Base-by-base conservation (phyloP, 208 protist genomes). In the Leishmania martiniquensis region DNA sequence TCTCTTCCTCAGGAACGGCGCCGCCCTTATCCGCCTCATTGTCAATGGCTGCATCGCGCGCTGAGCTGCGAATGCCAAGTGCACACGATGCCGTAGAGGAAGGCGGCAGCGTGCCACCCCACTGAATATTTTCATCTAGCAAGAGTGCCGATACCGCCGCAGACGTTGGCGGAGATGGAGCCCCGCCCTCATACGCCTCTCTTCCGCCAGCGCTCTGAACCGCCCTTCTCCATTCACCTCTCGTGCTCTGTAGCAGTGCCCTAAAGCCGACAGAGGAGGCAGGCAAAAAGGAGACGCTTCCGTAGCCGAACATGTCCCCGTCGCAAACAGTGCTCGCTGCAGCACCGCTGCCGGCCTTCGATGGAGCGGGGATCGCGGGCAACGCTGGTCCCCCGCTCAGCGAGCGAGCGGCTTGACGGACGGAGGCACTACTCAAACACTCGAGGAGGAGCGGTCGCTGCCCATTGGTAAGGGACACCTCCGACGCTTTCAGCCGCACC, bases 401-500 rank as follows among this genome's bases (percentile, higher is more conserved):
- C 29, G 51, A 22, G 59, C 70, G 68, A 44, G 65, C 44, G 20
- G 75, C 25, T 68, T 75, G 62, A 1, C 66, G 77, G 4, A 78
- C n/a, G 12, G 59, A 63, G 34, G 22, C 37, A 70, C 82, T 73
- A 15, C 76, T 68, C 32, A 81, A 67, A 1, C 67, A 62, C 32
- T 78, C 76, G 1, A 81, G 55, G 5, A 78, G 25, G 37, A 85
- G 60, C 2, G 72, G 81, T 37, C 76, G 76, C 57, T 85, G 63
- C 5, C 76, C 71, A 17, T 80, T 62, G 5, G 90, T 59, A 4
- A 97, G 76, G 7, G 93, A 72, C 54, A 85, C 73, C 81, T 97
- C 91, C 4, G 93, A 91, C 2, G 90, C 88, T 54, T 95, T 91
- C 10, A 95, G 77, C n/a, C 89, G 91, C 85, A 95, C 83, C 39